Evolutionary conservation across 371 early-diverging fungal genomes (phyloP).

Genomic region (Mucor lusitanicus): DNA sequence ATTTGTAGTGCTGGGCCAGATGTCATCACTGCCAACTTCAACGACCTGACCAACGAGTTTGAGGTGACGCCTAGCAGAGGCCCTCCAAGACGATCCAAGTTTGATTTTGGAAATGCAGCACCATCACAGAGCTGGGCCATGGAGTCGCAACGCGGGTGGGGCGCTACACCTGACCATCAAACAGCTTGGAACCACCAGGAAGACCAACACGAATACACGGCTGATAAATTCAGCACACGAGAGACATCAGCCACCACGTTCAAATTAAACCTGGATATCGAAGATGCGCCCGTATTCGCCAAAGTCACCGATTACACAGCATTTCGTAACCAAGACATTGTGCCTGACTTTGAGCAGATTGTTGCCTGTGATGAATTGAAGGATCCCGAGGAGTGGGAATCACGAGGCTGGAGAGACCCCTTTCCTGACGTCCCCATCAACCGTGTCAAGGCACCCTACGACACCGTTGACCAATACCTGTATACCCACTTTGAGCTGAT

Average conservation of each 20-base stretch:
- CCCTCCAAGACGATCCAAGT: constrained; percentile 8
- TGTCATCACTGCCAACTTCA: constrained; percentile 22
- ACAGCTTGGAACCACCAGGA: neutral
- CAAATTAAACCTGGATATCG: constrained; percentile 31
- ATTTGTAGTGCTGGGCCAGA: constrained; percentile 4
- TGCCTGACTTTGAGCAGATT: constrained; percentile 35
- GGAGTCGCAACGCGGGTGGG: constrained; percentile 14
- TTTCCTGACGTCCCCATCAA: constrained; percentile 58
- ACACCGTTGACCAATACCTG: constrained; percentile 56
- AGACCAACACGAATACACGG: neutral
- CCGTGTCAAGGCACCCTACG: constrained; percentile 46
- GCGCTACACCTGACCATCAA: neutral
- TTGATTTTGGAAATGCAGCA: constrained; percentile 8
- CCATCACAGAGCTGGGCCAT: constrained; percentile 3
- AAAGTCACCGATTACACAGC: constrained; percentile 30
- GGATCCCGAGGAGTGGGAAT: constrained; percentile 14
- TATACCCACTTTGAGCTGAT: constrained; percentile 68
- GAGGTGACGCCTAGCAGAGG: constrained; percentile 8
- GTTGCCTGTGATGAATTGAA: constrained; percentile 9
- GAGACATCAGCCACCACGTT: constrained; percentile 13
- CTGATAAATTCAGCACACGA: constrained; percentile 1
- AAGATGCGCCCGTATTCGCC: constrained; percentile 26
- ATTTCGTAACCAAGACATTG: constrained; percentile 24
- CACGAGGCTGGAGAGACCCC: constrained; percentile 9
- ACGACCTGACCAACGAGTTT: constrained; percentile 21